Base-by-base conservation (phyloP, 2,329 filamentous ascomycete genomes). In the Zymoseptoria ardabiliae region DNA sequence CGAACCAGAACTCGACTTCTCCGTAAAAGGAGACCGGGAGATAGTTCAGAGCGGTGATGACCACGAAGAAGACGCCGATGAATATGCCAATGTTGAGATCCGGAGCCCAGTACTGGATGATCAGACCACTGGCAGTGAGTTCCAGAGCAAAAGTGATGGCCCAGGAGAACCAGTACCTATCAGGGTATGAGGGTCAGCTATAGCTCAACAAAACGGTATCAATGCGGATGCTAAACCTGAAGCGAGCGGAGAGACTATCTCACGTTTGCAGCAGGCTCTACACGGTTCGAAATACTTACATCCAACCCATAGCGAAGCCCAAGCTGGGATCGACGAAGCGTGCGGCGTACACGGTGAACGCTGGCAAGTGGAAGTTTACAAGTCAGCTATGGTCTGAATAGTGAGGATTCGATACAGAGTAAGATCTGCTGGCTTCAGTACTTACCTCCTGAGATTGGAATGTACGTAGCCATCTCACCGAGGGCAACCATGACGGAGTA, bases 391-490 rank as follows among this genome's bases (percentile, higher is more conserved):
- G n/a, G n/a, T n/a, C n/a, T n/a, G n/a, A n/a, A n/a, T n/a, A n/a
- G n/a, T n/a, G n/a, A n/a, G n/a, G n/a, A n/a, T n/a, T n/a, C n/a
- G n/a, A n/a, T n/a, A n/a, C n/a, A n/a, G n/a, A n/a, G n/a, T n/a
- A n/a, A n/a, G n/a, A n/a, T n/a, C n/a, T n/a, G n/a, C n/a, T n/a
- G n/a, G n/a, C n/a, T n/a, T n/a, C n/a, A n/a, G n/a, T n/a, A n/a
- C n/a, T n/a, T n/a, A n/a, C n/a, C n/a, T 66, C 81, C 79, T 25
- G 82, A 76, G 62, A 85, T 72, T 3, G 84, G 82, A 55, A 87
- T 78, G 76, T 83, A 86, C 30, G 84, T 79, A 21, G 83, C 82
- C 75, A 87, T 82, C 71, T 84, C 82, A 20, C 78, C 79, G 23
- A 77, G 72, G 0, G 71, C 74, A 53, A 79, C 79, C 57, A 86